These are phyloP conservation scores for Iberis pinnata DNA, from an alignment of 345 rosid species.

Conservation along the genomic window DNA sequence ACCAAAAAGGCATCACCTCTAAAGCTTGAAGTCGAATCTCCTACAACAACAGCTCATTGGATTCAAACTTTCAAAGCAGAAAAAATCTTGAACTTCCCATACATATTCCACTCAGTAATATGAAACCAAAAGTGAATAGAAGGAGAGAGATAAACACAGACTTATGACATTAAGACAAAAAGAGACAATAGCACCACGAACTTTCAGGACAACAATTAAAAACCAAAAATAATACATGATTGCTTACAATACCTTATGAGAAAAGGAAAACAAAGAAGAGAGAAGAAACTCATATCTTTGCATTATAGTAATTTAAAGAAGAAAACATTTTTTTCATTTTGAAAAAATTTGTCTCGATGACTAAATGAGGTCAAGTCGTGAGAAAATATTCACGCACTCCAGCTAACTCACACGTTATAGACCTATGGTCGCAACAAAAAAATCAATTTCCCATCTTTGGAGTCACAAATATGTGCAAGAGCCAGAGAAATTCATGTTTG, in stretches of 20 bases:
- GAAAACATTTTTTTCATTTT: constrained; percentile 9
- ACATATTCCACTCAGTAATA: background rate
- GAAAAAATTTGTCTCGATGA: constrained; percentile 22
- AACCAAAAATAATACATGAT: background rate
- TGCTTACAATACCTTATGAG: constrained; percentile 20
- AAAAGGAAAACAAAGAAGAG: constrained; percentile 6
- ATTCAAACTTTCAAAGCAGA: constrained; percentile 21
- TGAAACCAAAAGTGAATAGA: background rate
- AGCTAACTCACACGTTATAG: too few species aligned
- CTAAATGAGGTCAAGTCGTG: constrained; percentile 31
- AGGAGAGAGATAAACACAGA: background rate
- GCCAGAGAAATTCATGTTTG: constrained; percentile 56
- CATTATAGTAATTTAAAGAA: background rate
- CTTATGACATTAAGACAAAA: constrained; percentile 9
- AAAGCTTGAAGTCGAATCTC: background rate
- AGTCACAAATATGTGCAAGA: constrained; percentile 63
- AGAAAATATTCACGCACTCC: too few species aligned
- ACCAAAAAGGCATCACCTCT: constrained; percentile 14
- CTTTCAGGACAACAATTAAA: constrained; percentile 13
- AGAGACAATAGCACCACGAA: constrained; percentile 21
- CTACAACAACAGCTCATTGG: background rate
- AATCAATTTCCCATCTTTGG: constrained; percentile 44
- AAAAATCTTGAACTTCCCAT: constrained; percentile 5
- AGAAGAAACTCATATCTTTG: constrained; percentile 29
- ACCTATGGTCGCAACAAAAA: too few species aligned